A percentile compares a stretch with the other conserved stretches of the same genome.
Evolutionary conservation across 768 basidiomycete species (phyloP).

Genomic region (Lactarius deliciosus): DNA sequence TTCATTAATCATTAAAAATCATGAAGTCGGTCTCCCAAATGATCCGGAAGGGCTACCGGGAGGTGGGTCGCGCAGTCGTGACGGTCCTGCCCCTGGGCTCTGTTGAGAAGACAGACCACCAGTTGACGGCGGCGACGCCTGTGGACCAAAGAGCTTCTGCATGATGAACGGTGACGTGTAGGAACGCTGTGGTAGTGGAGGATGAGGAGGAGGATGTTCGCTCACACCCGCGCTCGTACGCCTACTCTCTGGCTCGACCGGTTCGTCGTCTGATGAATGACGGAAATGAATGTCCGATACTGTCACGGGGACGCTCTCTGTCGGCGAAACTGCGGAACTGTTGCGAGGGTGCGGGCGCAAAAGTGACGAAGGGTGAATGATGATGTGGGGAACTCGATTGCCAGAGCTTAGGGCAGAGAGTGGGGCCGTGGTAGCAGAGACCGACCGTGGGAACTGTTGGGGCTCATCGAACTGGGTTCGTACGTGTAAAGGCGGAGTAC

Average conservation of each 20-base stretch:
- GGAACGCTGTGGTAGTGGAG: constrained; percentile 31
- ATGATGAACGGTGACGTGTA: constrained; percentile 37
- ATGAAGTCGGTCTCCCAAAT: constrained; percentile 11
- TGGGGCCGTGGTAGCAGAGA: constrained; percentile 17
- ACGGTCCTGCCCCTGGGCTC: constrained; percentile 23
- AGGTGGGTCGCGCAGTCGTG: constrained; percentile 14
- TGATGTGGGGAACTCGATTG: constrained; percentile 13
- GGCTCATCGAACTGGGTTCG: constrained; percentile 16
- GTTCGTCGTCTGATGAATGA: constrained; percentile 35
- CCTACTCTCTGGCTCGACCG: constrained; percentile 30
- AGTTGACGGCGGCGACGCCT: constrained; percentile 17
- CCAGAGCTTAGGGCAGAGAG: constrained; percentile 6
- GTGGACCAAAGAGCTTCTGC: constrained; percentile 35
- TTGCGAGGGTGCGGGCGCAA: constrained; percentile 27
- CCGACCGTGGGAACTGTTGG: constrained; percentile 20
- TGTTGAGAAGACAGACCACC: constrained; percentile 4
- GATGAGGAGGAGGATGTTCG: constrained; percentile 33
- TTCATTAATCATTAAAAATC: constrained; percentile 19
- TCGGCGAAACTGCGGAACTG: constrained; percentile 33
- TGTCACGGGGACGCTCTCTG: constrained; percentile 38
- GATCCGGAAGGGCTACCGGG: constrained; percentile 6
- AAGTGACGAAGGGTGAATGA: constrained; percentile 29
- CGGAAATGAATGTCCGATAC: constrained; percentile 42
- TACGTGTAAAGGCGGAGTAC: constrained; percentile 21
- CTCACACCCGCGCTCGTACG: constrained; percentile 27